phyloP scores from a whole-genome alignment of 1,284 basidiomycete species.

The Microbotryomycetes sp. region DNA sequence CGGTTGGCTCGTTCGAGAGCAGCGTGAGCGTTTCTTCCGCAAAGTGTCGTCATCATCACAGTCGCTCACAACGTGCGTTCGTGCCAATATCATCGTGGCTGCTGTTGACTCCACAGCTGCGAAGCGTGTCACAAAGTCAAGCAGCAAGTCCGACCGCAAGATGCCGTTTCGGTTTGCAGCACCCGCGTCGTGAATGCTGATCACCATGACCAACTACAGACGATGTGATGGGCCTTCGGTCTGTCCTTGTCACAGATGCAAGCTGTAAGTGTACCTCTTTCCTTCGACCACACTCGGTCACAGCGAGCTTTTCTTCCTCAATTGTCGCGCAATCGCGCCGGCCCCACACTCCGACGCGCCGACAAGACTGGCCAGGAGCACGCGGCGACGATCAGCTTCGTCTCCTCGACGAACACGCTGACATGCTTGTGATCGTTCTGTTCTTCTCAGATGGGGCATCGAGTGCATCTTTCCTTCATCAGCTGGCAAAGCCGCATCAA shows the following conservation, averaged over 20 bases:
- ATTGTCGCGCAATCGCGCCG: too few relatives aligned
- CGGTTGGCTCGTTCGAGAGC: background rate
- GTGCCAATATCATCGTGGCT: too few relatives aligned
- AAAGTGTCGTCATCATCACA: too few relatives aligned
- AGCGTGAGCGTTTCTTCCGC: background rate
- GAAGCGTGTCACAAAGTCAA: constrained; percentile 20
- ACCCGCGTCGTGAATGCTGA: background rate
- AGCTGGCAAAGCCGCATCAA: constrained; percentile 1
- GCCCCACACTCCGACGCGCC: background rate
- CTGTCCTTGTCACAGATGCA: constrained; percentile 29
- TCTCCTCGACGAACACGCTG: too few relatives aligned
- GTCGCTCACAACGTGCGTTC: too few relatives aligned
- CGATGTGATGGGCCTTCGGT: constrained; percentile 28
- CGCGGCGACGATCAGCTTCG: too few relatives aligned
- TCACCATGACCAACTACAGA: constrained; percentile 1
- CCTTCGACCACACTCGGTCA: too few relatives aligned
- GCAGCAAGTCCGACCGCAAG: constrained; percentile 8
- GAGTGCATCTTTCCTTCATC: constrained; percentile 29
- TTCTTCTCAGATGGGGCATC: constrained; percentile 15
- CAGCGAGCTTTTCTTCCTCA: background rate
- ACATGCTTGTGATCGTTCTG: too few relatives aligned
- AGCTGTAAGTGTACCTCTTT: constrained; percentile 19
- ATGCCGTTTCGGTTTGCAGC: background rate
- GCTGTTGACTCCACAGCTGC: constrained; percentile 1
- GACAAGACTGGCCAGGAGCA: background rate